Evolutionary conservation across 257 asterid species (phyloP).

Genomic region (Lycium ferocissimum): DNA sequence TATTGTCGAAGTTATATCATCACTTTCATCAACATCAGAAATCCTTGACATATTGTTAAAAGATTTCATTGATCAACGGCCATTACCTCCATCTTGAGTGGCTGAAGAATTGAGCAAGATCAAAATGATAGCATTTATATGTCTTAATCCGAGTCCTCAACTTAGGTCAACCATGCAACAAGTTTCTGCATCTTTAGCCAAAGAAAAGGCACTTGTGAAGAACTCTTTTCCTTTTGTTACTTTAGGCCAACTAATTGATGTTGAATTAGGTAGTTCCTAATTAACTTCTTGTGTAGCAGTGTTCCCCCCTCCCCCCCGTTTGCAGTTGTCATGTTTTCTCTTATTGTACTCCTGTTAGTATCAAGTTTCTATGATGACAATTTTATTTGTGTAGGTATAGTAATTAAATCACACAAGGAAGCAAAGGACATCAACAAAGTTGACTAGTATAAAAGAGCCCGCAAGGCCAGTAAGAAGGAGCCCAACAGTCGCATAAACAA

Average conservation of each 20-base stretch:
- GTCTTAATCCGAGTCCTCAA: slow-evolving; percentile 38
- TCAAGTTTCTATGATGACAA: neutral
- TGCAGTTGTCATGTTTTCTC: neutral
- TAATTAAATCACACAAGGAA: too few species aligned
- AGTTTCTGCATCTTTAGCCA: slow-evolving; percentile 36
- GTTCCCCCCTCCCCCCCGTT: neutral
- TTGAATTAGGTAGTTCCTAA: neutral
- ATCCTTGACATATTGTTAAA: neutral
- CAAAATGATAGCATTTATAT: slow-evolving; percentile 39
- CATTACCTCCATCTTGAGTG: slow-evolving; percentile 31
- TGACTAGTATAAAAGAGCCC: too few species aligned
- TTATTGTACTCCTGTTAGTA: neutral
- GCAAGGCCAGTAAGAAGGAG: too few species aligned
- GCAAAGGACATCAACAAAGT: too few species aligned
- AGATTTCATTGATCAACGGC: slow-evolving; percentile 38
- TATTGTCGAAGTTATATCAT: slow-evolving; percentile 4
- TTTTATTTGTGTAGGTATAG: too few species aligned
- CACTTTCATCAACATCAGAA: neutral
- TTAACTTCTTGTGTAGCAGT: too few species aligned
- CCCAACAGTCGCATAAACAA: too few species aligned
- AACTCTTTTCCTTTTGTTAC: neutral
- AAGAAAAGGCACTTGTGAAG: neutral
- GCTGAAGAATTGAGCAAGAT: slow-evolving; percentile 30
- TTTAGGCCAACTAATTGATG: neutral
- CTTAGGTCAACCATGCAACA: slow-evolving; percentile 49